Conservation (phyloP, 768 basidiomycete genomes). For the Amyloporia xantha region DNA sequence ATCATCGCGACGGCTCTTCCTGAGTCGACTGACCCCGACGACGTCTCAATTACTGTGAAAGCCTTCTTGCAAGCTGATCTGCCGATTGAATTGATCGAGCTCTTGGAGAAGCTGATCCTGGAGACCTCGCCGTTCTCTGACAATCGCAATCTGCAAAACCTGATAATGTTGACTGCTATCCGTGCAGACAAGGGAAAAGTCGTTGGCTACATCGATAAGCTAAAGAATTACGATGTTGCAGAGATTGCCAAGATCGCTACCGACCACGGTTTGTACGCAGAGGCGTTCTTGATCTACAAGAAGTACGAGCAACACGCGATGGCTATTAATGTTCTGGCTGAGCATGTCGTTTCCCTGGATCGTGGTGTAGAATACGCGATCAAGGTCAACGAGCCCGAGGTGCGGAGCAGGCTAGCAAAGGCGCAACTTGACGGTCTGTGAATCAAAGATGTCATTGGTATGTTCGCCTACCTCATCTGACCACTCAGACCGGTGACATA, state of each 20-base stretch:
- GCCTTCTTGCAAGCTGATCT: conserved; percentile 97
- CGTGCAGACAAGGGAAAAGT: conserved; percentile 98
- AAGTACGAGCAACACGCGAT: conserved; percentile 94
- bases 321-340: conserved; percentile 96
- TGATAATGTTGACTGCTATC: conserved; percentile 91
- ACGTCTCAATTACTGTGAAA: conserved; percentile 97
- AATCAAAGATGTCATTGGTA: conserved; percentile 96
- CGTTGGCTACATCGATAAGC: conserved; percentile 94
- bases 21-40: conserved; percentile 96
- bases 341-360: conserved; percentile 96
- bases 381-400: conserved; percentile 94
- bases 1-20: conserved; percentile 93
- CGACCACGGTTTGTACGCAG: conserved; percentile 92
- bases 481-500: not conserved
- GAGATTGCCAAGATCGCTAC: conserved; percentile 98
- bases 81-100: conserved; percentile 93
- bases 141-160: conserved; percentile 93
- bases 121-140: conserved; percentile 97
- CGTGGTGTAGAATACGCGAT: conserved; percentile 93
- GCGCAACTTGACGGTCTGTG: conserved; percentile 97
- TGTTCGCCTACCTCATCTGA: conserved; percentile 15
- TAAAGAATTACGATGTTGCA: conserved; percentile 88
- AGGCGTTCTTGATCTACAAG: conserved; percentile 95
- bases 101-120: conserved; percentile 97
- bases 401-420: conserved; percentile 97